A percentile compares a stretch with the other conserved stretches of the same genome.
Evolutionary conservation across 1,284 basidiomycete species (phyloP).

Genomic region (Takashimella koratensis): DNA sequence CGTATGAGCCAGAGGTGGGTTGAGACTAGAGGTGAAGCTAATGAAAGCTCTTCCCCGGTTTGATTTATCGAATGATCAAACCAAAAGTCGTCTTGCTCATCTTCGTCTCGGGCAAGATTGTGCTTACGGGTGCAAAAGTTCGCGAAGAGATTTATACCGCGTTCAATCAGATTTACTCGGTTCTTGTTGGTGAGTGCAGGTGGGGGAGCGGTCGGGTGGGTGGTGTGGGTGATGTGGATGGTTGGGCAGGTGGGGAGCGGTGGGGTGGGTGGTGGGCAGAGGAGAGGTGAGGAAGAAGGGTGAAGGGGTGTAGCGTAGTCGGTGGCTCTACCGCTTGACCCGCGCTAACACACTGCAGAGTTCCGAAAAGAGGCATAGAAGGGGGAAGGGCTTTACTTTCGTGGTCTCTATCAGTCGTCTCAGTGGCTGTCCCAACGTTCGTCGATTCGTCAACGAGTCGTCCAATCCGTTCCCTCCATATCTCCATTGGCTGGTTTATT

Average conservation of each 20-base stretch:
- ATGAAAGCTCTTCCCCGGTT: constrained; percentile 77
- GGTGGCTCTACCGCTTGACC: neutral
- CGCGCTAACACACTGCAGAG: constrained; percentile 19
- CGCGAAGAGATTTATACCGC: constrained; percentile 99
- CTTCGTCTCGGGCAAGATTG: constrained; percentile 99
- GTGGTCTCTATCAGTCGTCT: too few species aligned
- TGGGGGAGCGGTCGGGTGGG: constrained; percentile 16
- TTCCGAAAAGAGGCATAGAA: constrained; percentile 43
- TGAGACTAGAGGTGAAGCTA: constrained; percentile 5
- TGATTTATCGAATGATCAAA: constrained; percentile 99
- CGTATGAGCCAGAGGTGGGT: constrained; percentile 91
- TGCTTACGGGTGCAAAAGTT: constrained; percentile 98
- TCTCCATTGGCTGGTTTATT: too few species aligned
- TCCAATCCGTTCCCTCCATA: too few species aligned
- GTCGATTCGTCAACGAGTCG: too few species aligned
- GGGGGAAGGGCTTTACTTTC: too few species aligned
- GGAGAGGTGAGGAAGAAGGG: neutral
- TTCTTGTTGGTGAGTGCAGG: constrained; percentile 57
- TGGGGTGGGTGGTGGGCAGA: neutral
- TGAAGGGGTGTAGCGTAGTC: neutral
- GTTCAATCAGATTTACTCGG: constrained; percentile 98
- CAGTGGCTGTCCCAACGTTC: too few species aligned
- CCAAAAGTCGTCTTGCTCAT: constrained; percentile 98
- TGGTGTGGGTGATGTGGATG: too few species aligned
- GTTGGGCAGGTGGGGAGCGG: too few species aligned